Conservation (phyloP, 2,329 filamentous ascomycete genomes). For the Zymoseptoria ardabiliae region DNA sequence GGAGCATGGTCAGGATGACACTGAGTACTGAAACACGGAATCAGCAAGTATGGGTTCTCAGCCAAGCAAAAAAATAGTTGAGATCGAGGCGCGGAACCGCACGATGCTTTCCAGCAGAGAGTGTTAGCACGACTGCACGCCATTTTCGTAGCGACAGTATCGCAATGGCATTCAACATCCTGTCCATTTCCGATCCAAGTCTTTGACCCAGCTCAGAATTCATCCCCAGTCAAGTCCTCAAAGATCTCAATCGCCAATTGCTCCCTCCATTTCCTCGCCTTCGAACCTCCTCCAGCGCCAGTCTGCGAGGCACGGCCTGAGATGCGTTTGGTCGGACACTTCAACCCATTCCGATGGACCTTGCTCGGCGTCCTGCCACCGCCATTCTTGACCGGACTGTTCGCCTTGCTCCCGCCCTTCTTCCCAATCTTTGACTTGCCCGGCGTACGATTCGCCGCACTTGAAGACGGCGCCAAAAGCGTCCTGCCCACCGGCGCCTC, state of each 20-base stretch:
- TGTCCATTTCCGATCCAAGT: background rate
- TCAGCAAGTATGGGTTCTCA: no score
- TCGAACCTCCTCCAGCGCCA: constrained; percentile 7
- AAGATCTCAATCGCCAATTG: constrained; percentile 25
- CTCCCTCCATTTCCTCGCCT: constrained; percentile 15
- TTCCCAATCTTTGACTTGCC: background rate
- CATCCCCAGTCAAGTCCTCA: constrained; percentile 24
- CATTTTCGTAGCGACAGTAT: background rate
- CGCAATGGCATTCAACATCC: background rate
- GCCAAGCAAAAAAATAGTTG: no score
- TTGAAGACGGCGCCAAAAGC: constrained; percentile 4
- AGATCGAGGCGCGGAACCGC: no score
- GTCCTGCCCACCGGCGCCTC: background rate
- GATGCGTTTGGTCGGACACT: background rate
- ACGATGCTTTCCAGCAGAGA: no score
- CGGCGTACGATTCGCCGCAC: constrained; percentile 6
- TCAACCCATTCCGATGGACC: background rate
- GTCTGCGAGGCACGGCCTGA: background rate
- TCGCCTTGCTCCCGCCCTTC: background rate
- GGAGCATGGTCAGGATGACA: no score
- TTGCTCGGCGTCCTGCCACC: background rate
- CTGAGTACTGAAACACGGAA: no score
- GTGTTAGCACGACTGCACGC: no score
- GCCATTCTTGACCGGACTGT: constrained; percentile 5
- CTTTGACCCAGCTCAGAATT: constrained; percentile 6